phyloP scores from a whole-genome alignment of 2,329 filamentous ascomycete genomes.

The Colletotrichum somersetense region DNA sequence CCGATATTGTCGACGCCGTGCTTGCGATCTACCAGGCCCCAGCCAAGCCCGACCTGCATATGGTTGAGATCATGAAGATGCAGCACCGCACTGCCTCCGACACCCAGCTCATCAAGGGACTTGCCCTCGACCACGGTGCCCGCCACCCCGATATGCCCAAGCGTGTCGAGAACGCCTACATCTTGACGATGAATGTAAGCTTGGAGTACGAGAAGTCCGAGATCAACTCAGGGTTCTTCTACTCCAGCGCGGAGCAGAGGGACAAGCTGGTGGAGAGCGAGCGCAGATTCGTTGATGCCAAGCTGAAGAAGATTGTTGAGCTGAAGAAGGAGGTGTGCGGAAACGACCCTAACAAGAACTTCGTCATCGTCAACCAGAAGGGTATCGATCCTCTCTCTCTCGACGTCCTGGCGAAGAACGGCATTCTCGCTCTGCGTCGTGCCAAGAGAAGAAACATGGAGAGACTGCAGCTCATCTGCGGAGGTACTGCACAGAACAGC shows the following conservation, averaged over 20 bases:
- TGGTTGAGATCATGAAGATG: constrained; percentile 99
- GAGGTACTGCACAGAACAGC: constrained; percentile 92
- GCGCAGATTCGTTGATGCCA: constrained; percentile 93
- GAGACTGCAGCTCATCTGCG: constrained; percentile 93
- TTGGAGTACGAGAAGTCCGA: constrained; percentile 99
- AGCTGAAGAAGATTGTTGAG: constrained; percentile 96
- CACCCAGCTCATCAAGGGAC: constrained; percentile 92
- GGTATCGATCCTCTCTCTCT: constrained; percentile 97
- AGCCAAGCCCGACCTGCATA: constrained; percentile 95
- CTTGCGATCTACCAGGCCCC: constrained; percentile 92
- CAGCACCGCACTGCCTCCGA: constrained; percentile 97
- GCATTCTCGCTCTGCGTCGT: constrained; percentile 91
- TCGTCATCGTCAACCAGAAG: constrained; percentile 99
- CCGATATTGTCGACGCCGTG: constrained; percentile 95
- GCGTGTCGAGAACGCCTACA: constrained; percentile 93
- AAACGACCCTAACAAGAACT: constrained; percentile 91
- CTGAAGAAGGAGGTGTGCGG: constrained; percentile 98
- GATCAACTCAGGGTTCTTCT: constrained; percentile 99
- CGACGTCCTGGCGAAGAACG: constrained; percentile 97
- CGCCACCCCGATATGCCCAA: constrained; percentile 99
- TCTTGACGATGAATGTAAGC: constrained; percentile 95
- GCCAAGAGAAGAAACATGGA: constrained; percentile 99
- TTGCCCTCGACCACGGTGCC: constrained; percentile 94
- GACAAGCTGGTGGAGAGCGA: constrained; percentile 99
- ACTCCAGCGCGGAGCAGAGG: constrained; percentile 94